phyloP scores from a whole-genome alignment of 257 asterid species.

The Eustoma russellianum region DNA sequence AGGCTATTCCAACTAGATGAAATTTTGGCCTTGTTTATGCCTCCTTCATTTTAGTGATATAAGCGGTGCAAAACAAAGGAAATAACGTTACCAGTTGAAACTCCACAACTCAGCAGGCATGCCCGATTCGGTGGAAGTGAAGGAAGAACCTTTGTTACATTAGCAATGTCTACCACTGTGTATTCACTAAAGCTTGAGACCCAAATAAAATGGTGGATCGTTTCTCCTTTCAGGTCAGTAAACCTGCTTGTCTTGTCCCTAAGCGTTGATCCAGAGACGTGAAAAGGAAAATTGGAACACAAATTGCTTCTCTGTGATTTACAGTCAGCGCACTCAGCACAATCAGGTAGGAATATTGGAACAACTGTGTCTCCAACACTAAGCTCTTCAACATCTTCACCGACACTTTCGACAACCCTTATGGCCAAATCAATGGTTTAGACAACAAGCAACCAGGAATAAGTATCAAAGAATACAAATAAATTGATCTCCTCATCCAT shows the following conservation, averaged over 20 bases:
- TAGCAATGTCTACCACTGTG: conserved; percentile 57
- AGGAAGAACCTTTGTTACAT: conserved; percentile 44
- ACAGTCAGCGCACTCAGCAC: conserved; percentile 72
- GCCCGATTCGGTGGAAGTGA: conserved; percentile 65
- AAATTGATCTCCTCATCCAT: too few relatives aligned
- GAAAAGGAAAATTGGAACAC: conserved; percentile 60
- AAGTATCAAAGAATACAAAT: too few relatives aligned
- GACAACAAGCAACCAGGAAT: neutral
- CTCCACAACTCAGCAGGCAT: conserved; percentile 89
- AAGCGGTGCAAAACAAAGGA: neutral
- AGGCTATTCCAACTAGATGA: too few relatives aligned
- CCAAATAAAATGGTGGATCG: conserved; percentile 48
- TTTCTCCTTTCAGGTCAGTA: conserved; percentile 60
- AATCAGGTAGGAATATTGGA: conserved; percentile 66
- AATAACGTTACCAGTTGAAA: conserved; percentile 54
- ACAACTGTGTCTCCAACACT: conserved; percentile 62
- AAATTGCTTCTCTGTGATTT: conserved; percentile 69
- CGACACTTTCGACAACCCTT: conserved; percentile 81
- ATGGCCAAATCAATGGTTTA: conserved; percentile 12
- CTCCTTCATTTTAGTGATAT: too few relatives aligned
- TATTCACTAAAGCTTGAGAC: conserved; percentile 78
- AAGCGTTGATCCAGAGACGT: conserved; percentile 39
- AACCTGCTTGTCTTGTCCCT: conserved; percentile 73
- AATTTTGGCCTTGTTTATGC: too few relatives aligned
- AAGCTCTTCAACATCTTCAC: conserved; percentile 47